These are phyloP conservation scores for Amoebophrya sp. DNA, from an alignment of 169 alveolate species.

Conservation along the genomic window DNA sequence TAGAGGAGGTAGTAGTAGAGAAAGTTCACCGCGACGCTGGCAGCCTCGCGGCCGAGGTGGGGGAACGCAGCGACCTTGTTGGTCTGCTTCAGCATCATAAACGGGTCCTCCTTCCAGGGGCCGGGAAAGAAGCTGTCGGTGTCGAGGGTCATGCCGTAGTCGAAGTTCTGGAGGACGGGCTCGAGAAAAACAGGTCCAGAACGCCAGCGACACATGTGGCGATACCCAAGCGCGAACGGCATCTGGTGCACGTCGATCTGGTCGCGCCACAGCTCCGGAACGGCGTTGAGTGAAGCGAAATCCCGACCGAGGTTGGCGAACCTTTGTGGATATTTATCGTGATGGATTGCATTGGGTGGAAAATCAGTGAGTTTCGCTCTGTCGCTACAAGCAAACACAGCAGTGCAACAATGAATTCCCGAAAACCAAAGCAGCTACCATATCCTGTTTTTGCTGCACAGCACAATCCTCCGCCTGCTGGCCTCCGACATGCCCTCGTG, in stretches of 20 bases:
- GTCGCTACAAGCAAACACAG: no score
- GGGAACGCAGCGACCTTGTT: neutral
- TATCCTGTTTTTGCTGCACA: neutral
- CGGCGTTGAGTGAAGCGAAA: neutral
- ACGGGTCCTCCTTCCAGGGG: slow-evolving; percentile 4
- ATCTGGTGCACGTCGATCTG: neutral
- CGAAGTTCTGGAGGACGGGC: neutral
- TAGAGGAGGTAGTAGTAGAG: slow-evolving; percentile 9
- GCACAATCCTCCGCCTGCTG: neutral
- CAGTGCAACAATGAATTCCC: no score
- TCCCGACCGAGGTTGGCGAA: neutral
- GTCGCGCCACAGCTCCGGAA: slow-evolving; percentile 8
- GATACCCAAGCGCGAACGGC: neutral
- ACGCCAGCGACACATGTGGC: slow-evolving; percentile 3
- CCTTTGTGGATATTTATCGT: no score
- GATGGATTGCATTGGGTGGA: no score
- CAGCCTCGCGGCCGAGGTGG: slow-evolving; percentile 6
- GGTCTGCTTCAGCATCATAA: neutral
- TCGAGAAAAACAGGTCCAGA: slow-evolving; percentile 2
- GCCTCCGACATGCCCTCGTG: slow-evolving; percentile 8
- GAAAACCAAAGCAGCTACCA: slow-evolving; percentile 6
- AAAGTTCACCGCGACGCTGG: slow-evolving; percentile 11
- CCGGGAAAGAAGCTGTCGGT: slow-evolving; percentile 5
- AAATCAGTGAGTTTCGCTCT: no score
- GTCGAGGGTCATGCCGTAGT: slow-evolving; percentile 9